These are phyloP conservation scores for Mucor piriformis DNA, from an alignment of 371 early-diverging fungal genomes.

Conservation along the genomic window DNA sequence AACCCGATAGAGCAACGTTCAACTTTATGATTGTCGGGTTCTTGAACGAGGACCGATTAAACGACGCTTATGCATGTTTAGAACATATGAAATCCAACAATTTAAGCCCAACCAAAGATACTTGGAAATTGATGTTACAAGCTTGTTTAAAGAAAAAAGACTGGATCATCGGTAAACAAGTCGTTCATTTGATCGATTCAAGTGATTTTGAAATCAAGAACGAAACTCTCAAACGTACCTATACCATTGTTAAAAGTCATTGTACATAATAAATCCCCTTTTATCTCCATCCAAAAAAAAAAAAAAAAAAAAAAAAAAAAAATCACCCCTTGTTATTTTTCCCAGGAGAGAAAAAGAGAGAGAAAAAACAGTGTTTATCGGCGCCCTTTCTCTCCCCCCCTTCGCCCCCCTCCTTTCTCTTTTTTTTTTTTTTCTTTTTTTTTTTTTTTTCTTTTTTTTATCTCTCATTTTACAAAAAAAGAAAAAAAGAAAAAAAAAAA, in stretches of 20 bases:
- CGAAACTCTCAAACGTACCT: slow-evolving; percentile 33
- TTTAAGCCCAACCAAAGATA: slow-evolving; percentile 43
- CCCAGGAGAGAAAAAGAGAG: neutral
- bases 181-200: slow-evolving; percentile 32
- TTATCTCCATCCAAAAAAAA: too few relatives aligned
- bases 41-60: slow-evolving; percentile 32
- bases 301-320: too few relatives aligned
- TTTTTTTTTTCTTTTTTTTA: too few relatives aligned
- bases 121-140: slow-evolving; percentile 38
- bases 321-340: slow-evolving; percentile 10
- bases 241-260: slow-evolving; percentile 36
- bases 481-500: neutral
- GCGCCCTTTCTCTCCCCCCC: neutral
- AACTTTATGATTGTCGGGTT: slow-evolving; percentile 49
- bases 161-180: slow-evolving; percentile 29
- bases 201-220: slow-evolving; percentile 40
- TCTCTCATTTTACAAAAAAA: neutral
- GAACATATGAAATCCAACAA: slow-evolving; percentile 34
- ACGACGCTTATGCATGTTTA: slow-evolving; percentile 42
- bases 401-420: neutral
- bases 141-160: slow-evolving; percentile 29
- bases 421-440: neutral
- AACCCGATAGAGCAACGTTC: slow-evolving; percentile 50
- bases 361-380: neutral
- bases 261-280: slow-evolving; percentile 19